Conservation (phyloP, 2,329 filamentous ascomycete genomes). For the Parafenestella ontariensis region DNA sequence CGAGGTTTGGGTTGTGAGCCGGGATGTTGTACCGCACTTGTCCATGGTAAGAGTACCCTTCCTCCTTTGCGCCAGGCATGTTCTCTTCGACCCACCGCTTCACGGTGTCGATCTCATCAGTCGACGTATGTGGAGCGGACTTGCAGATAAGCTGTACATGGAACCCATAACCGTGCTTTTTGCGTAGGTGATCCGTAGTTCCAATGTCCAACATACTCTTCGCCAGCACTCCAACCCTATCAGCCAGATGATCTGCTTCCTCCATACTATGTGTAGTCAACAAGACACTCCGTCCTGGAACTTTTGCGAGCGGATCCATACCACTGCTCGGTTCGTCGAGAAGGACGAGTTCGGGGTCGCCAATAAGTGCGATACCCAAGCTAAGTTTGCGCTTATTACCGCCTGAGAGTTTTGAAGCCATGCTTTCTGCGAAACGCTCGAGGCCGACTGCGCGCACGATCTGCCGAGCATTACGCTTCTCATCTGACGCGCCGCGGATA, state of each 20-base stretch:
- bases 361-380: constrained; percentile 85
- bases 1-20: neutral
- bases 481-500: constrained; percentile 75
- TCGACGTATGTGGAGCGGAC: constrained; percentile 72
- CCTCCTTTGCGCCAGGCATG: constrained; percentile 68
- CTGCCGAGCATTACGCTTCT: constrained; percentile 76
- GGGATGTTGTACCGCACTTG: constrained; percentile 27
- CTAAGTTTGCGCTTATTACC: constrained; percentile 89
- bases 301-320: constrained; percentile 85
- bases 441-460: constrained; percentile 80
- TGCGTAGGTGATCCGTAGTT: constrained; percentile 64
- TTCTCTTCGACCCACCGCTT: constrained; percentile 67
- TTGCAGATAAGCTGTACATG: constrained; percentile 79
- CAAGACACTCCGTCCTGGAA: constrained; percentile 74
- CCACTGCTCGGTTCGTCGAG: constrained; percentile 87
- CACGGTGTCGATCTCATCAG: constrained; percentile 70
- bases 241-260: constrained; percentile 84
- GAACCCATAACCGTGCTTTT: constrained; percentile 75
- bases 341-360: constrained; percentile 82
- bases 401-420: constrained; percentile 78
- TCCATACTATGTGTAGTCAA: constrained; percentile 94
- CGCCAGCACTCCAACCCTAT: constrained; percentile 81
- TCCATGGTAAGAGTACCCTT: constrained; percentile 25
- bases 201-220: constrained; percentile 75
- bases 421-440: constrained; percentile 69